A percentile compares a stretch with the other conserved stretches of the same genome.
phyloP scores from a whole-genome alignment of 495 filamentous ascomycete genomes.

The Aspergillus mulundensis region DNA sequence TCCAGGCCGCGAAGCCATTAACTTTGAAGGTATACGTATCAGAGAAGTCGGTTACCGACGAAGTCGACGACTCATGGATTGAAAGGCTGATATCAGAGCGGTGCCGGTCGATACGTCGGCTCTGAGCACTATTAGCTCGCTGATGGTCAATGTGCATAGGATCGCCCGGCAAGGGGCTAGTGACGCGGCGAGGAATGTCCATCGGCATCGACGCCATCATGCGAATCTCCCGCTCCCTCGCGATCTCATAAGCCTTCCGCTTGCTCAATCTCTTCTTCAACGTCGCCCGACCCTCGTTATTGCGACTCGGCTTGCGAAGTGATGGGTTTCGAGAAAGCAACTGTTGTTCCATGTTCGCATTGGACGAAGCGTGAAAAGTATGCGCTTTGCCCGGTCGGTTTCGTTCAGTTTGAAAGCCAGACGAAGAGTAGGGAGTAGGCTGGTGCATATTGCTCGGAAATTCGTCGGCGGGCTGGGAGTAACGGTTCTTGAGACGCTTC shows the following conservation, averaged over 20 bases:
- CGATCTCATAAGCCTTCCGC: constrained; percentile 65
- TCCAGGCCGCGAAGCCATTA: constrained; percentile 66
- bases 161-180: constrained; percentile 42
- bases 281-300: constrained; percentile 49
- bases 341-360: constrained; percentile 40
- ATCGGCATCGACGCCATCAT: constrained; percentile 69
- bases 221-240: constrained; percentile 79
- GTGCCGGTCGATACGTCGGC: constrained; percentile 55
- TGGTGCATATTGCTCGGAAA: constrained; percentile 24
- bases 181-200: constrained; percentile 57
- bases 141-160: constrained; percentile 57
- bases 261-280: constrained; percentile 73
- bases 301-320: constrained; percentile 60
- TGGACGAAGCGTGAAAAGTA: constrained; percentile 25
- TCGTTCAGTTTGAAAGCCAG: constrained; percentile 20
- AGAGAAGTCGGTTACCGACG: constrained; percentile 64
- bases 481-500: constrained; percentile 37
- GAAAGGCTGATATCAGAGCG: constrained; percentile 74
- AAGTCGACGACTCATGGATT: constrained; percentile 65
- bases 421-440: constrained; percentile 21
- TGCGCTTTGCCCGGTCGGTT: constrained; percentile 16
- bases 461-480: constrained; percentile 28
- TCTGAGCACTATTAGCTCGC: constrained; percentile 53
- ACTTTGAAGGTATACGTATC: constrained; percentile 72
- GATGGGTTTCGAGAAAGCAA: constrained; percentile 51